These are phyloP conservation scores for Ogataea corticis DNA, from an alignment of 805 yeast genomes.

Conservation along the genomic window DNA sequence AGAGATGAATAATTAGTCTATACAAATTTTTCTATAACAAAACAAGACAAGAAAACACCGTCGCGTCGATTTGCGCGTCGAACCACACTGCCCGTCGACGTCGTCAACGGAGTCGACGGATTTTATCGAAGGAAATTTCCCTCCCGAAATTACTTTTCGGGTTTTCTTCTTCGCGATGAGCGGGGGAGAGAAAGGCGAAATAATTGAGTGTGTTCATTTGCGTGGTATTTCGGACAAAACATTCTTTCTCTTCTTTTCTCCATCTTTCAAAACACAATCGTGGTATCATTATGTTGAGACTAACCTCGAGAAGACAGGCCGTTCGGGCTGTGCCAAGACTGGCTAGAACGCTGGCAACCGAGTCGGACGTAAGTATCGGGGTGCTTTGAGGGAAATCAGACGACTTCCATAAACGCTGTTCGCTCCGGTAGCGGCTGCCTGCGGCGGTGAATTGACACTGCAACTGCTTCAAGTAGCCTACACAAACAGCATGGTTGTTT, in stretches of 20 bases:
- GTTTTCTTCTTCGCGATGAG: conserved; percentile 9
- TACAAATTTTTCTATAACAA: no score
- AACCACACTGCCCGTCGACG: neutral
- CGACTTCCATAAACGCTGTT: no score
- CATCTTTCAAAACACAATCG: neutral
- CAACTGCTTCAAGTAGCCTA: no score
- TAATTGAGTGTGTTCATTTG: conserved; percentile 3
- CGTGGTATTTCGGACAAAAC: conserved; percentile 1
- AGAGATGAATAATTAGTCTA: neutral
- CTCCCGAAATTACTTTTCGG: conserved; percentile 19
- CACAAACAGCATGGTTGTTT: no score
- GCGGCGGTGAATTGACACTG: neutral
- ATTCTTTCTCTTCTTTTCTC: no score
- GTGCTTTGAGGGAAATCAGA: neutral
- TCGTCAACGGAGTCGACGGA: conserved; percentile 1
- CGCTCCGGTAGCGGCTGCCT: no score
- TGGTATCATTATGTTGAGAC: conserved; percentile 22
- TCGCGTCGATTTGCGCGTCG: no score
- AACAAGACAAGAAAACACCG: no score
- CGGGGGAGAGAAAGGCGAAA: conserved; percentile 1
- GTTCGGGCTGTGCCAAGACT: conserved; percentile 20
- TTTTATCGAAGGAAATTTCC: conserved; percentile 18
- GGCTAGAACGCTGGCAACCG: conserved; percentile 36
- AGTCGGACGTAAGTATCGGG: conserved; percentile 26
- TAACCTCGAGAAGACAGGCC: conserved; percentile 22